phyloP scores from a whole-genome alignment of 2,329 filamentous ascomycete genomes.

The Paradendryphiella salina region DNA sequence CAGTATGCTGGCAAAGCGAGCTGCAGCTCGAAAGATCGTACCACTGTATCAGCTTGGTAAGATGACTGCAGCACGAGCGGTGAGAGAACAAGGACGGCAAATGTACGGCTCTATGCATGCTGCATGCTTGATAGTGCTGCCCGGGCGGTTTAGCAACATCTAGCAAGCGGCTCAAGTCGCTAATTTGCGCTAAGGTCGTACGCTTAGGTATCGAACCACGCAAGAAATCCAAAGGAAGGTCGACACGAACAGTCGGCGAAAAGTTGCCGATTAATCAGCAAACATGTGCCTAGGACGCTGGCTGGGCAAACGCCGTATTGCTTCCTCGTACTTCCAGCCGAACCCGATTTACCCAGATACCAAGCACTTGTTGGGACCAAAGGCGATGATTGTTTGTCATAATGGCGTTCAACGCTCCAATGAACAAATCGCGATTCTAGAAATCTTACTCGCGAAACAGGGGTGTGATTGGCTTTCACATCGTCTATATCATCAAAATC shows the following conservation, averaged over 20 bases:
- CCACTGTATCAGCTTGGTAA: background rate
- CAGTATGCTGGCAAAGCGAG: background rate
- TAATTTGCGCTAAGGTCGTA: background rate
- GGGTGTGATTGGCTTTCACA: background rate
- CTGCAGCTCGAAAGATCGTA: background rate
- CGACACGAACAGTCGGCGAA: background rate
- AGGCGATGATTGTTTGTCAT: too few species aligned
- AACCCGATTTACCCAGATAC: background rate
- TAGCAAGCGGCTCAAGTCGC: background rate
- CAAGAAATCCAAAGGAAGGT: background rate
- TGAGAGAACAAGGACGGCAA: conserved; percentile 3
- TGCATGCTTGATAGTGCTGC: background rate
- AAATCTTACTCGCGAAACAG: background rate
- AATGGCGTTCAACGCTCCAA: too few species aligned
- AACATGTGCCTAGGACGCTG: background rate
- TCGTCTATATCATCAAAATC: background rate
- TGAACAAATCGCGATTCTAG: background rate
- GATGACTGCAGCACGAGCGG: background rate
- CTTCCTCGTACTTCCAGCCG: background rate
- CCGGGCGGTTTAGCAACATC: background rate
- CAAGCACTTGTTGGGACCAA: background rate
- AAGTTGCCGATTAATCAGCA: background rate
- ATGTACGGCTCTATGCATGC: background rate
- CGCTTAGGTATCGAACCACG: background rate
- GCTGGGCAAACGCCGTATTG: background rate